Evolutionary conservation across 345 rosid species (phyloP), one percentile per base, ranked within the genome.

Genomic region (Lepidium sativum): DNA sequence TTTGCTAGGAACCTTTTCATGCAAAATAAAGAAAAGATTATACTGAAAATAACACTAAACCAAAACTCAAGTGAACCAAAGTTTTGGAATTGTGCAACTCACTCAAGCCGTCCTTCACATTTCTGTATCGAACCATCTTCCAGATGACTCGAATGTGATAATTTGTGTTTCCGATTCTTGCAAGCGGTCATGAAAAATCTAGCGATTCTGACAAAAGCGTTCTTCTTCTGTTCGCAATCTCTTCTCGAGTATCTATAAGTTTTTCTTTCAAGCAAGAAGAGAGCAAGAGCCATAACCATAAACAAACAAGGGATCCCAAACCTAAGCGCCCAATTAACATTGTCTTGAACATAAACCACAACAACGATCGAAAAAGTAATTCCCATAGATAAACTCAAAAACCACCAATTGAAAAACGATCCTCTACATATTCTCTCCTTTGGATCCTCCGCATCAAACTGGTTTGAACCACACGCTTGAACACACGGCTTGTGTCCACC

Each of bases 1-100:
- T 77, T 81, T 40, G 71, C 76, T 27, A 83, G 77, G 68, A 75
- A 81, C 70, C 85, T 83, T 31, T 17, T 40, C 3, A 21, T 2
- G 10, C 48, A 72, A 72, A 37, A 39, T 2, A 54, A 20, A 65
- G 2, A 59, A 12, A 48, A 13, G 1, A 43, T 21, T 10, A 33
- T 17, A 29, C 20, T 56, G 45, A 35, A 35, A 25, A n/a, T 15
- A 37, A 11, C 39, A 40, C 13, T 3, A 48, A 48, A 29, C 41
- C 7, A 41, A 45, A 23, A 15, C 5, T 25, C 33, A 14, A 13
- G 56, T 9, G 20, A 64, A 3, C 32, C 17, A 11, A 32, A 38
- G 17, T 4, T 11, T 15, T 34, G 1, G 0, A 6, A 45, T 5
- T 10, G 12, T 20, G 37, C 3, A 8, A 66, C 68, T 67, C 44